phyloP scores from a whole-genome alignment of 75 land plant species.

The Chamaecyparis obtusa region DNA sequence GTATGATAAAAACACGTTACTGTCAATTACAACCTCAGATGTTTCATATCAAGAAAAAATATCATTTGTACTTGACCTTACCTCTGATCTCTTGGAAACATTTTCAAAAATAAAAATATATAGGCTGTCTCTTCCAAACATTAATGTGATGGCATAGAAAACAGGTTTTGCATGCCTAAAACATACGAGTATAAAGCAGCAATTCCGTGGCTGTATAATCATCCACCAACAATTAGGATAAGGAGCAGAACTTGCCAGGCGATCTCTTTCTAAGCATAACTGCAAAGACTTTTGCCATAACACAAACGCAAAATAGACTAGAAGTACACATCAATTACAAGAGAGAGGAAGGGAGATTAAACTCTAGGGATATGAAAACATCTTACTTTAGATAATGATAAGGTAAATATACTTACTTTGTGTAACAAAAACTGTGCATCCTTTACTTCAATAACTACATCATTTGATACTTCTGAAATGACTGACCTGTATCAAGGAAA shows the following conservation, averaged over 20 bases:
- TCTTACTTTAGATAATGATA: background rate
- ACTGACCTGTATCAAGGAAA: slow-evolving; percentile 46
- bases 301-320: background rate
- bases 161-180: background rate
- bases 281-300: background rate
- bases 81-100: background rate
- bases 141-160: background rate
- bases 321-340: background rate
- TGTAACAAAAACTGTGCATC: slow-evolving; percentile 57
- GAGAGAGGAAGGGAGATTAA: background rate
- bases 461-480: slow-evolving; percentile 51
- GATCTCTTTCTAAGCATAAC: background rate
- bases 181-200: background rate
- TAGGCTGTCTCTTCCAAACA: background rate
- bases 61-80: background rate
- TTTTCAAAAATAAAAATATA: background rate
- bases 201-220: background rate
- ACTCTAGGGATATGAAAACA: background rate
- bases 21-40: background rate
- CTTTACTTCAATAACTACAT: slow-evolving; percentile 46
- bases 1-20: background rate
- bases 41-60: background rate
- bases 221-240: background rate
- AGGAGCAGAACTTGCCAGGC: background rate
- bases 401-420: slow-evolving; percentile 41